Evolutionary conservation across 2,329 filamentous ascomycete genomes (phyloP).

Genomic region (Tolypocladium ophioglossoides): DNA sequence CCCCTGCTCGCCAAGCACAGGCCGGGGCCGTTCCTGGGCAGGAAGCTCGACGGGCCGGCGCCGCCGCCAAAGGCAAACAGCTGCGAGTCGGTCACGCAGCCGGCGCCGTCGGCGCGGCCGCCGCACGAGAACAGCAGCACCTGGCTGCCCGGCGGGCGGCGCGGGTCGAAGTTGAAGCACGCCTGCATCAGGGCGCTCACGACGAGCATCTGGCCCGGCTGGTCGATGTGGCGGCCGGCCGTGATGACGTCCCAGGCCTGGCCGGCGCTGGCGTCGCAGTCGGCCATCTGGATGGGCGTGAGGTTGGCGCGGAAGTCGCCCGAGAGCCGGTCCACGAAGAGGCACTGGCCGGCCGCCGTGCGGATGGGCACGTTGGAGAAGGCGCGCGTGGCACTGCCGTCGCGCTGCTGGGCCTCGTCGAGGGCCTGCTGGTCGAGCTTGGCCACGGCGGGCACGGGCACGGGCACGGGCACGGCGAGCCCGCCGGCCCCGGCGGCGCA

Average conservation of each 20-base stretch:
- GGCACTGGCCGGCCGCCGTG: slow-evolving; percentile 31
- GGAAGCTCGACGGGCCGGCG: slow-evolving; percentile 29
- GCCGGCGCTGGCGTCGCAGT: slow-evolving; percentile 30
- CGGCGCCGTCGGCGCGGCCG: slow-evolving; percentile 43
- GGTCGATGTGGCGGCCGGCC: slow-evolving; percentile 39
- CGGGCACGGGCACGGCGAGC: neutral
- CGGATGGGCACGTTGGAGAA: slow-evolving; percentile 33
- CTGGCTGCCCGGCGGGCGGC: slow-evolving; percentile 23
- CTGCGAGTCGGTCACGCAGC: slow-evolving; percentile 39
- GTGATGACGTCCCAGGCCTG: slow-evolving; percentile 39
- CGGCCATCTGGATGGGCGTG: slow-evolving; percentile 32
- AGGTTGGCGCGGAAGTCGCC: slow-evolving; percentile 38
- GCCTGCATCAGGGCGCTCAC: slow-evolving; percentile 48
- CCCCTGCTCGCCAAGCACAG: slow-evolving; percentile 27
- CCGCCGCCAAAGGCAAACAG: slow-evolving; percentile 35
- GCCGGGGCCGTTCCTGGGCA: slow-evolving; percentile 32
- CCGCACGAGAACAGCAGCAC: slow-evolving; percentile 48
- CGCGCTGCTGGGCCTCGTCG: slow-evolving; percentile 33
- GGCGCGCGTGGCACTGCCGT: slow-evolving; percentile 31
- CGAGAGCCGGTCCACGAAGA: slow-evolving; percentile 34
- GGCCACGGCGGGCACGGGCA: slow-evolving; percentile 16
- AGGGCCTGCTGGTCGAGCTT: slow-evolving; percentile 31
- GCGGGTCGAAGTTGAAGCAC: slow-evolving; percentile 44
- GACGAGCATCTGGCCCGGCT: slow-evolving; percentile 33
- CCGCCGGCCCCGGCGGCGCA: neutral